phyloP scores from a whole-genome alignment of 2,329 filamentous ascomycete genomes.

The Colletotrichum paranaense region DNA sequence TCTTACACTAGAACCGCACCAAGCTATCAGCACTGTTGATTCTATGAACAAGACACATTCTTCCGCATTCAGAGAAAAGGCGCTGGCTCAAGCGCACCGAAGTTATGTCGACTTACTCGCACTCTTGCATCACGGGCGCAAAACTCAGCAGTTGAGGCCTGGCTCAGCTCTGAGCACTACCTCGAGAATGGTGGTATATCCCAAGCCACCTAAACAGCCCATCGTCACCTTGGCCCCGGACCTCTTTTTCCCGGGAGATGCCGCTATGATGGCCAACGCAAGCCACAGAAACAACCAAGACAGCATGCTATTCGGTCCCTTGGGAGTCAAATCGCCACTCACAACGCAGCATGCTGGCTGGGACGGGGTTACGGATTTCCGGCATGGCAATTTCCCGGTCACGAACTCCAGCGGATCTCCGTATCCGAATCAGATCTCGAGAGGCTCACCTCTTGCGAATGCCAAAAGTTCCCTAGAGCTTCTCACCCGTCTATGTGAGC shows the following conservation, averaged over 20 bases:
- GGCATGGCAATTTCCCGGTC: not conserved
- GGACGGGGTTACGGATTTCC: slow-evolving; percentile 2
- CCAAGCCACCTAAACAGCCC: slow-evolving; percentile 59
- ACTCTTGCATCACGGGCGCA: slow-evolving; percentile 71
- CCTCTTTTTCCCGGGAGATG: slow-evolving; percentile 10
- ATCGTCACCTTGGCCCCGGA: slow-evolving; percentile 8
- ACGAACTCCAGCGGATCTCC: not conserved
- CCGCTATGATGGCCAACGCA: not conserved
- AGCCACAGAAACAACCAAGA: slow-evolving; percentile 13
- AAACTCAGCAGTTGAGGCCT: slow-evolving; percentile 52
- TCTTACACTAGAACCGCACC: slow-evolving; percentile 43
- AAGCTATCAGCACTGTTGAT: slow-evolving; percentile 35
- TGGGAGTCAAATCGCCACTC: not conserved
- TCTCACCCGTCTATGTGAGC: slow-evolving; percentile 79
- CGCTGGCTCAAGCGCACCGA: slow-evolving; percentile 76
- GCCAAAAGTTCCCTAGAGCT: slow-evolving; percentile 78
- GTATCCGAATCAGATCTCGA: not conserved
- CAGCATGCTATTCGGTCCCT: not conserved
- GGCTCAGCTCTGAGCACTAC: slow-evolving; percentile 47
- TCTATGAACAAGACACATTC: slow-evolving; percentile 39
- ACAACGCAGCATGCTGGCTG: not conserved
- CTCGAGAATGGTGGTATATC: slow-evolving; percentile 65
- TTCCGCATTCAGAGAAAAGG: slow-evolving; percentile 72
- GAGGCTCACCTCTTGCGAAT: slow-evolving; percentile 39
- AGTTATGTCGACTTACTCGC: slow-evolving; percentile 78